Evolutionary conservation across 140 eudicot genomes (phyloP).

Genomic region (Cichorium intybus): DNA sequence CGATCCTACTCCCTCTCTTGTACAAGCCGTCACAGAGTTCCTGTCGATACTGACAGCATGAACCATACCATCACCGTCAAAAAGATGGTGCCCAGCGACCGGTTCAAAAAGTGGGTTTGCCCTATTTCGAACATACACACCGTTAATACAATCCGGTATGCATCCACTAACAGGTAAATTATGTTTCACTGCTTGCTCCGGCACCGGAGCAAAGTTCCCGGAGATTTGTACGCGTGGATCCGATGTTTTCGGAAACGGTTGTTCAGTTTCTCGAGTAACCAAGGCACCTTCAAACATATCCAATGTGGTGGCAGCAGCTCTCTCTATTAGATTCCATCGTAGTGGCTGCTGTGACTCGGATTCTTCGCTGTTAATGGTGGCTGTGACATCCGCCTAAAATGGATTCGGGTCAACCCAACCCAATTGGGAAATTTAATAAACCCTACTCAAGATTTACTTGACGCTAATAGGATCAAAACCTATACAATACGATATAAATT

Average conservation of each 20-base stretch:
- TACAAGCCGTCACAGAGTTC: constrained; percentile 44
- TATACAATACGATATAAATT: too few relatives aligned
- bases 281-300: constrained; percentile 52
- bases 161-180: constrained; percentile 36
- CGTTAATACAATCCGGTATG: constrained; percentile 40
- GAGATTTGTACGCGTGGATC: constrained; percentile 59
- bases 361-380: not conserved
- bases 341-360: not conserved
- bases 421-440: too few relatives aligned
- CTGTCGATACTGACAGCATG: constrained; percentile 45
- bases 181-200: constrained; percentile 40
- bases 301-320: constrained; percentile 44
- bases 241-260: constrained; percentile 49
- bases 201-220: constrained; percentile 66
- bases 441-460: too few relatives aligned
- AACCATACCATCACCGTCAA: constrained; percentile 73
- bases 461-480: too few relatives aligned
- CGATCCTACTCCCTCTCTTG: constrained; percentile 44
- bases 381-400: too few relatives aligned
- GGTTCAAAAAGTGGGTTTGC: constrained; percentile 59
- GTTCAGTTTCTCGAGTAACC: constrained; percentile 36
- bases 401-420: too few relatives aligned
- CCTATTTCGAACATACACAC: constrained; percentile 57
- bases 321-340: constrained; percentile 55
- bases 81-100: constrained; percentile 51